These are phyloP conservation scores for Kwoniella sp. DNA, from an alignment of 768 basidiomycete species.

Conservation along the genomic window DNA sequence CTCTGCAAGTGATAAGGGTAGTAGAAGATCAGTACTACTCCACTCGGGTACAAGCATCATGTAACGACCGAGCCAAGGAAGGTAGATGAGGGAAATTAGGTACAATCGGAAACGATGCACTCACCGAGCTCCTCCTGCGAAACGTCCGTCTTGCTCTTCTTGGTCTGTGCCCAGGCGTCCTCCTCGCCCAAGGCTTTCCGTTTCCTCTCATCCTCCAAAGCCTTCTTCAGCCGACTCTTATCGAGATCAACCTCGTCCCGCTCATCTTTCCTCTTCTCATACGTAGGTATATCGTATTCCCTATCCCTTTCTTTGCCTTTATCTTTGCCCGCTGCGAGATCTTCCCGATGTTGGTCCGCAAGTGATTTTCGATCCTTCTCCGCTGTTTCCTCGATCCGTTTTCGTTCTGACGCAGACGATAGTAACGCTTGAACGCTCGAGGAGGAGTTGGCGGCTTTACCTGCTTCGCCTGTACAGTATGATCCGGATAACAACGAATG, in stretches of 20 bases:
- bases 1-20: slow-evolving; percentile 59
- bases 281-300: slow-evolving; percentile 56
- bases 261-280: slow-evolving; percentile 78
- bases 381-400: slow-evolving; percentile 38
- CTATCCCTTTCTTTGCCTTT: slow-evolving; percentile 26
- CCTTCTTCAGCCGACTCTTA: slow-evolving; percentile 68
- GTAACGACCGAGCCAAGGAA: too few relatives aligned
- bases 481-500: slow-evolving; percentile 80
- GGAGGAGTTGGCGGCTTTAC: slow-evolving; percentile 75
- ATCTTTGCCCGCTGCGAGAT: slow-evolving; percentile 16
- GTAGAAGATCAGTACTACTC: slow-evolving; percentile 13
- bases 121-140: slow-evolving; percentile 69
- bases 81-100: slow-evolving; percentile 2
- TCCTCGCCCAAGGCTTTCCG: slow-evolving; percentile 64
- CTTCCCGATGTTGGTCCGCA: slow-evolving; percentile 45
- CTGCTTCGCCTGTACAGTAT: slow-evolving; percentile 86
- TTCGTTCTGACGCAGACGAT: slow-evolving; percentile 37
- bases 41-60: background rate
- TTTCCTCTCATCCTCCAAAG: slow-evolving; percentile 78
- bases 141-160: slow-evolving; percentile 69
- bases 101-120: slow-evolving; percentile 5
- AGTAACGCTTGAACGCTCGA: slow-evolving; percentile 74
- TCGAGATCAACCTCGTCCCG: slow-evolving; percentile 73
- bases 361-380: slow-evolving; percentile 43
- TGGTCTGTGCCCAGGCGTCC: slow-evolving; percentile 62